Base-by-base conservation (phyloP, 805 yeast genomes). In the Ogataea naganishii region DNA sequence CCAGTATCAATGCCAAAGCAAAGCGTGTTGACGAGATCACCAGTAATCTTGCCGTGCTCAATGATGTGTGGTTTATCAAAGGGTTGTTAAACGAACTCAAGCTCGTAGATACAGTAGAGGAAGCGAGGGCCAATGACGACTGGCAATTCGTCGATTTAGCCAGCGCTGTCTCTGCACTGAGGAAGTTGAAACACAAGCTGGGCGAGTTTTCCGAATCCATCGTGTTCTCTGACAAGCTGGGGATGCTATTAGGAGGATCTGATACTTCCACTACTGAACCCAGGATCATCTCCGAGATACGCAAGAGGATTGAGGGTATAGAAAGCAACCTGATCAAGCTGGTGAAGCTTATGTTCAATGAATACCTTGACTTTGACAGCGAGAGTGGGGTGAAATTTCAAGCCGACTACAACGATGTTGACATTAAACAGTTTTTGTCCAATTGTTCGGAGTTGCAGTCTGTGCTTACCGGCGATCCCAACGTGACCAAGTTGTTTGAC, bases 31-130 rank as follows among this genome's bases (percentile, higher is more conserved):
- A 16, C 14, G 17, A 15, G 9, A 18, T 12, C 24, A 6, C 4
- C 9, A 15, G 18, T 10, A 31, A 23, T 24, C 34, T 51, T n/a
- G 56, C 51, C n/a, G 27, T 45, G 1, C 49, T 56, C 24, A 53
- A 53, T 30, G 39, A 40, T 26, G 36, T 56, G 18, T 52, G 57
- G 56, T 39, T 50, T 8, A 41, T 56, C 16, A 40, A 45, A 16
- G 58, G 56, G 5, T 31, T 53, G 5, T 15, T 53, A 10, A 43
- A 36, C 20, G 58, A 55, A 25, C 27, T 50, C 14, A 17, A 20
- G 4, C 22, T 42, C 2, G 25, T 37, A 16, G 37, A 36, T 13
- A 10, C 37, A 7, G 26, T 36, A 16, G 6, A 13, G 17, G 15
- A 21, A 9, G 6, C 25, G 7, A 32, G 32, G 4, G 30, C 22